Evolutionary conservation across 2,329 filamentous ascomycete species (phyloP).

Genomic region (Nigrospora osmanthi): DNA sequence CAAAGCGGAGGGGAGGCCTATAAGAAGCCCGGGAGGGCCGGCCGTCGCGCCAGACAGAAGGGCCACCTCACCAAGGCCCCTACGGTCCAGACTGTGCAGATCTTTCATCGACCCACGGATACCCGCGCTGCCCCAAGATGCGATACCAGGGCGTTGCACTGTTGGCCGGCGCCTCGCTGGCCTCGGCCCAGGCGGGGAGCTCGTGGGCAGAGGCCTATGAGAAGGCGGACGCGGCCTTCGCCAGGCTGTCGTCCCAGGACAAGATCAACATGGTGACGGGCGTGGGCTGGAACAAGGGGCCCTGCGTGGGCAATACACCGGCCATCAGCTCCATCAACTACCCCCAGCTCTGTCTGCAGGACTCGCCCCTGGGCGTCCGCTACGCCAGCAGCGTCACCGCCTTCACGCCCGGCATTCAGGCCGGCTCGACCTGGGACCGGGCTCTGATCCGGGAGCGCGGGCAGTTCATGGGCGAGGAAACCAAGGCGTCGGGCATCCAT

Average conservation of each 20-base stretch:
- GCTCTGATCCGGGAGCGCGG: constrained; percentile 66
- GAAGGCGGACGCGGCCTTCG: constrained; percentile 60
- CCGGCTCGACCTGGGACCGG: constrained; percentile 73
- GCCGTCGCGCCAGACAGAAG: no score
- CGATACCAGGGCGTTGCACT: constrained; percentile 5
- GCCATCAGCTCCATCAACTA: constrained; percentile 52
- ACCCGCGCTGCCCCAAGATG: constrained; percentile 5
- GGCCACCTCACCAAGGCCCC: no score
- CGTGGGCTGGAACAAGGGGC: constrained; percentile 65
- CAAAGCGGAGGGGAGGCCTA: no score
- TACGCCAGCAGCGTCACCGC: constrained; percentile 65
- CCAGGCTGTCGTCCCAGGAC: constrained; percentile 62
- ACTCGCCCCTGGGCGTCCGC: constrained; percentile 70
- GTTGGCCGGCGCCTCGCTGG: constrained; percentile 10
- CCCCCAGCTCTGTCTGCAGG: constrained; percentile 69
- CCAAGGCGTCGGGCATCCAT: constrained; percentile 63
- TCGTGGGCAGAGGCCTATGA: constrained; percentile 61
- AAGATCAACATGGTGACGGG: constrained; percentile 77
- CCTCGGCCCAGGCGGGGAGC: constrained; percentile 23
- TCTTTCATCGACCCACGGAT: no score
- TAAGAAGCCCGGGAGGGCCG: no score
- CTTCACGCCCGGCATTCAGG: constrained; percentile 73
- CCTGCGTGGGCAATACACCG: constrained; percentile 58
- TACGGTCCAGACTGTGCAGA: no score
- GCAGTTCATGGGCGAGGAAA: constrained; percentile 60